Percentiles rank a stretch among this genome's conserved stretches.
Evolutionary conservation across 768 basidiomycete genomes (phyloP).

Genomic region (Flagelloscypha sp.): DNA sequence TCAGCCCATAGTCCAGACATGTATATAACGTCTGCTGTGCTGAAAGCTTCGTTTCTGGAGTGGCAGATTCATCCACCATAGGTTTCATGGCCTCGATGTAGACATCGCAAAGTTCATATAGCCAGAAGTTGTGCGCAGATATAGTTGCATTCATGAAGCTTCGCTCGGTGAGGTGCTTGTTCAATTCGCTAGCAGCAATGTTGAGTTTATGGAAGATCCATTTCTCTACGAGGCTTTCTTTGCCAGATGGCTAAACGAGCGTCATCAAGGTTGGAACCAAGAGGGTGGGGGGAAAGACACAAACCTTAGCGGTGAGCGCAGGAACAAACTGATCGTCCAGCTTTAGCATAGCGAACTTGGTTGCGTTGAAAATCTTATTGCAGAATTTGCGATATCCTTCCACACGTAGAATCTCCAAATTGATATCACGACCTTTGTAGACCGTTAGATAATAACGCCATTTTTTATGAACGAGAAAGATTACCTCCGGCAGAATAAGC

Average conservation of each 20-base stretch:
- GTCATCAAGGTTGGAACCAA: constrained; percentile 8
- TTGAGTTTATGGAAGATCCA: constrained; percentile 97
- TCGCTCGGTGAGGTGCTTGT: constrained; percentile 63
- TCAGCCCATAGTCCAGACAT: constrained; percentile 84
- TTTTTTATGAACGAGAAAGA: not conserved
- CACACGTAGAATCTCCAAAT: constrained; percentile 89
- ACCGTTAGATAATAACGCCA: not conserved
- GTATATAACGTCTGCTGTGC: constrained; percentile 96
- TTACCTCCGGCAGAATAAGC: constrained; percentile 87
- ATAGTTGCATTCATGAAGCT: constrained; percentile 93
- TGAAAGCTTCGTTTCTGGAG: constrained; percentile 56
- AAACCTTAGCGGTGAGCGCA: constrained; percentile 56
- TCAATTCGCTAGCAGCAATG: constrained; percentile 67
- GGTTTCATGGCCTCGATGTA: constrained; percentile 99
- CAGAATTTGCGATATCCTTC: constrained; percentile 99
- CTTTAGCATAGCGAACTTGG: constrained; percentile 98
- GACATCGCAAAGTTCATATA: constrained; percentile 98
- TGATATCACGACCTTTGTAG: constrained; percentile 82
- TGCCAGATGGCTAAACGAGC: constrained; percentile 63
- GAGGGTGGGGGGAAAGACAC: not conserved
- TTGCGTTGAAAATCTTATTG: constrained; percentile 99
- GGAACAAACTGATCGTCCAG: constrained; percentile 81
- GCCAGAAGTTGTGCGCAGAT: constrained; percentile 87
- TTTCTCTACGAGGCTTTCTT: constrained; percentile 84
- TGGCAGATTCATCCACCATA: constrained; percentile 77